Evolutionary conservation across 768 basidiomycete genomes (phyloP).

Genomic region (Rhizopogon rudus): DNA sequence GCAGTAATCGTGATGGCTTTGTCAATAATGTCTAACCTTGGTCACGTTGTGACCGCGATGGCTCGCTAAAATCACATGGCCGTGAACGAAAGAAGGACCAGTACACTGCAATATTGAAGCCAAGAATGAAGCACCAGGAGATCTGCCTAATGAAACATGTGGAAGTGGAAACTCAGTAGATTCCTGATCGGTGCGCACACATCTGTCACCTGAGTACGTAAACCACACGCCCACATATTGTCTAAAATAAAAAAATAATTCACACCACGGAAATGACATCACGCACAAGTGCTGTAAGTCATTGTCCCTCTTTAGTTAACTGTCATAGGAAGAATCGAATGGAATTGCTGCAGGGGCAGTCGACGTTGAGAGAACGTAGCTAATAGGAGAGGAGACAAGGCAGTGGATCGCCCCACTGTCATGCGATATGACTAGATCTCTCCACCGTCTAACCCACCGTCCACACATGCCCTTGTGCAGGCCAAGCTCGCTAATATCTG

Average conservation of each 20-base stretch:
- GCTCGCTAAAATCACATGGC: background rate
- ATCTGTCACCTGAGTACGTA: background rate
- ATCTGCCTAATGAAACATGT: background rate
- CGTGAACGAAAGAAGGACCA: background rate
- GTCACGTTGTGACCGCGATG: background rate
- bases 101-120: background rate
- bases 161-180: background rate
- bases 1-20: background rate
- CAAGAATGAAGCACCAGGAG: background rate
- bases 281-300: background rate
- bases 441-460: conserved; percentile 60
- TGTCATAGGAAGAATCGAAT: background rate
- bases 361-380: background rate
- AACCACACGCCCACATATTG: background rate
- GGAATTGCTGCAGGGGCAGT: background rate
- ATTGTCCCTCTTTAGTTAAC: background rate
- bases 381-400: background rate
- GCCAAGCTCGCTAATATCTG: conserved; percentile 42
- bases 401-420: background rate
- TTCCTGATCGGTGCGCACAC: background rate
- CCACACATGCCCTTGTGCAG: conserved; percentile 54
- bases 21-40: background rate
- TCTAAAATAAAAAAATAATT: background rate
- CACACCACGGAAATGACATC: background rate
- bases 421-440: background rate